These are phyloP conservation scores for Eimeria praecox DNA, from an alignment of 169 alveolate species.

Conservation along the genomic window DNA sequence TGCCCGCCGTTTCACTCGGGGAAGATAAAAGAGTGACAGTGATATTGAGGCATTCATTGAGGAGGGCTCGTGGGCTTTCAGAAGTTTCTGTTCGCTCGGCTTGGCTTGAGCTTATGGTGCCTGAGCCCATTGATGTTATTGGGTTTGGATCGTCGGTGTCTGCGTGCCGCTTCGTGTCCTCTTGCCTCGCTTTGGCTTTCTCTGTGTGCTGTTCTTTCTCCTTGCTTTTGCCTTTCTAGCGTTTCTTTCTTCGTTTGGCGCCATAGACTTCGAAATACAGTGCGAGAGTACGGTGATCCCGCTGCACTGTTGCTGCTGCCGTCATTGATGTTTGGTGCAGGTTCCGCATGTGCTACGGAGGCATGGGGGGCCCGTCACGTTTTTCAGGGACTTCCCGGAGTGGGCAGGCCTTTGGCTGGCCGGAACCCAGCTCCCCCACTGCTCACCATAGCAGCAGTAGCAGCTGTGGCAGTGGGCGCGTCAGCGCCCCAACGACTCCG, in stretches of 20 bases:
- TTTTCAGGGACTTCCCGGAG: conserved; percentile 61
- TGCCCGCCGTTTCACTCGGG: neutral
- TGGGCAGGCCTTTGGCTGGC: conserved; percentile 43
- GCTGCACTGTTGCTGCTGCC: neutral
- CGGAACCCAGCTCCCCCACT: conserved; percentile 26
- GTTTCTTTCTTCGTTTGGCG: neutral
- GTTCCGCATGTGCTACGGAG: conserved; percentile 69
- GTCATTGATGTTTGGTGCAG: neutral
- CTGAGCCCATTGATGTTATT: neutral
- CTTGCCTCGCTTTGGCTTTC: neutral
- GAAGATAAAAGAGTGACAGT: neutral
- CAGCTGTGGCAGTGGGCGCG: conserved; percentile 56
- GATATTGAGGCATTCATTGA: neutral
- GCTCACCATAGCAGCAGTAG: conserved; percentile 64
- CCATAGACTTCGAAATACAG: neutral
- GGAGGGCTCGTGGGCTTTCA: neutral
- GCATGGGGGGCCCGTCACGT: conserved; percentile 70
- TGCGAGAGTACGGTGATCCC: no score
- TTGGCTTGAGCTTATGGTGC: neutral
- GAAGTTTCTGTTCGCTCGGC: neutral
- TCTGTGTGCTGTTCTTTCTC: neutral
- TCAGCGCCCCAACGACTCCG: conserved; percentile 50
- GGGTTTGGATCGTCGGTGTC: neutral
- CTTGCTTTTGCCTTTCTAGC: neutral
- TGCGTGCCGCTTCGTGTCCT: neutral